Base-by-base conservation (phyloP, 805 yeast species). In the Yarrowia yakushimensis region DNA sequence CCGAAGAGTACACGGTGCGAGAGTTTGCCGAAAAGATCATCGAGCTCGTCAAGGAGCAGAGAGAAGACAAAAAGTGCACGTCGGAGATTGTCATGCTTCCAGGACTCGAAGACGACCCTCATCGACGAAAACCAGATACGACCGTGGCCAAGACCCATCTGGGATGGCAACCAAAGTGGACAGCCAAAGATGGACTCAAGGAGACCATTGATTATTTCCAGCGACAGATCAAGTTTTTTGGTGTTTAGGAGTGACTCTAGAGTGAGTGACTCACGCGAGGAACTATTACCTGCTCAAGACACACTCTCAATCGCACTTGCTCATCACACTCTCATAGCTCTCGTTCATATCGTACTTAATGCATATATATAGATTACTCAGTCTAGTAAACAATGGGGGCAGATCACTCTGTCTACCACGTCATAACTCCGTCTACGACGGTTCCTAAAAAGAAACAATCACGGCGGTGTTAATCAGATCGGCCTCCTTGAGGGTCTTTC, bases 391-490 rank as follows among this genome's bases (percentile, higher is more conserved):
- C n/a, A n/a, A n/a, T n/a, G n/a, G n/a, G n/a, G n/a, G n/a, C n/a
- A n/a, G n/a, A n/a, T n/a, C n/a, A n/a, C n/a, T n/a, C n/a, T n/a
- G n/a, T n/a, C n/a, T n/a, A n/a, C n/a, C n/a, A n/a, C n/a, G n/a
- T n/a, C n/a, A n/a, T n/a, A n/a, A n/a, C n/a, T n/a, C n/a, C n/a
- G n/a, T n/a, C n/a, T n/a, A n/a, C n/a, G n/a, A n/a, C n/a, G n/a
- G n/a, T n/a, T n/a, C n/a, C n/a, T n/a, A n/a, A n/a, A 34, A 34
- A 4, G 62, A 59, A 1, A 69, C 69, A 63, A 69, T 68, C 20
- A 72, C 67, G 7, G 67, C 71, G 20, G 75, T 68, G 55, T 73
- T 73, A 36, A 73, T 65, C 25, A 73, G 66, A 7, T 69, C 72
- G n/a, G 69, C 69, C 55, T 73, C 73, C 23, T 66, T 67, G 33